These are phyloP conservation scores for Boeremia lycopersici DNA, from an alignment of 2,329 filamentous ascomycete genomes.

Conservation along the genomic window DNA sequence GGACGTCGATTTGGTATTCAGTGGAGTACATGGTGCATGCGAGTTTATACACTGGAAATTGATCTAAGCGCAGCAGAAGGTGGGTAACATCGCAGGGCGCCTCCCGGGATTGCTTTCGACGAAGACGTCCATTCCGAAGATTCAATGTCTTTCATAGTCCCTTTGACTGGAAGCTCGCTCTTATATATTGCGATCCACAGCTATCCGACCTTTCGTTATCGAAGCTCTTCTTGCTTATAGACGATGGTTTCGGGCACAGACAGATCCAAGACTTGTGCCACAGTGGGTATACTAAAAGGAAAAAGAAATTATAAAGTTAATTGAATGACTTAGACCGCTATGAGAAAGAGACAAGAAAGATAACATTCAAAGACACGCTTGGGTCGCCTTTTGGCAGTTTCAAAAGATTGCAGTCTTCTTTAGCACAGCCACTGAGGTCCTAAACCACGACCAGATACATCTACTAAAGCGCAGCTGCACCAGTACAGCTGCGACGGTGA, in stretches of 20 bases:
- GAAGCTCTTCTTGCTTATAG: slow-evolving; percentile 9
- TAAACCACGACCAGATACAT: too few relatives aligned
- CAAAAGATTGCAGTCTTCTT: too few relatives aligned
- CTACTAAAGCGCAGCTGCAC: too few relatives aligned
- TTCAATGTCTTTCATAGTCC: not conserved
- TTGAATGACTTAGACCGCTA: too few relatives aligned
- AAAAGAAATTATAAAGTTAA: not conserved
- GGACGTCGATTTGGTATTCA: not conserved
- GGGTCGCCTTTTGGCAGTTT: too few relatives aligned
- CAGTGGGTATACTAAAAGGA: not conserved
- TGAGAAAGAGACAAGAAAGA: too few relatives aligned
- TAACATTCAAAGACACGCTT: too few relatives aligned
- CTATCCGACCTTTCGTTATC: slow-evolving; percentile 1
- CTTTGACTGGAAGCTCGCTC: not conserved
- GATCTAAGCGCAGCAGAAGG: not conserved
- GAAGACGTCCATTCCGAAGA: not conserved
- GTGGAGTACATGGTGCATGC: not conserved
- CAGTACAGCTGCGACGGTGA: too few relatives aligned
- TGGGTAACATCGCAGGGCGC: not conserved
- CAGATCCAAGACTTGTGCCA: not conserved
- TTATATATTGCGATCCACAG: not conserved
- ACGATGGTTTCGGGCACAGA: not conserved
- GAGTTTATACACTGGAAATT: not conserved
- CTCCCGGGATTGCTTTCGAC: not conserved
- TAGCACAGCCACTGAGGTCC: too few relatives aligned